Base-by-base conservation (phyloP, 805 yeast genomes). In the Myxozyma neglecta region DNA sequence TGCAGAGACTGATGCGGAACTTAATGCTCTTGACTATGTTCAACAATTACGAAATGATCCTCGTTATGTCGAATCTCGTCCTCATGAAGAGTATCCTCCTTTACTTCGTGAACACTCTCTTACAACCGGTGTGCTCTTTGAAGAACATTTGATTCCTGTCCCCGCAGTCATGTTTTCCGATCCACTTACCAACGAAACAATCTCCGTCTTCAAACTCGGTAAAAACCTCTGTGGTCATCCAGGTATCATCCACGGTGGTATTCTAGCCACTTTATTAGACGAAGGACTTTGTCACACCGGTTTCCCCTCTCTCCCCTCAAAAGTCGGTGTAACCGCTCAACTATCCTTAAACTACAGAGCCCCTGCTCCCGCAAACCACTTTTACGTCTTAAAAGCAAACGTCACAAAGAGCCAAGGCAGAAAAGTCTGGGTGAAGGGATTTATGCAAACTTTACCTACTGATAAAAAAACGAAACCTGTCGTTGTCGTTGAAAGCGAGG, bases 271-370 rank as follows among this genome's bases (percentile, higher is more conserved):
- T 52, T 29, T 94, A 29, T 66, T 94, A 37, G 99, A 93, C 74
- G 99, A 94, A 71, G 86, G 87, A 0, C 76, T 94, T 35, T 90
- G 97, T 70, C 80, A 85, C 48, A 88, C 96, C 70, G 98, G 97
- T 14, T 93, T 91, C 72, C 85, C 90, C 2, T 76, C 81, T 34
- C 77, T 93, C 11, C 98, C 98, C 0, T 84, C 85, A 60, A 82
- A 85, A 59, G 80, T 87, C 54, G 99, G 98, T 13, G 97, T 94
- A 29, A 93, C 99, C 0, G 99, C 97, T 0, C 81, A 80, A 54
- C 77, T 93, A 47, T 75, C 81, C 1, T 78, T 93, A 8, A 79
- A 87, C 56, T 93, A 90, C 73, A 60, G 67, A 49, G 71, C 71
- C 18, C 88, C 86, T 44, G 84, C 85, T 0, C 80, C 79, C 1